Percentiles rank a stretch among this genome's conserved stretches.
phyloP scores from a whole-genome alignment of 106 monocot genomes.

The Dioscorea zingiberensis region DNA sequence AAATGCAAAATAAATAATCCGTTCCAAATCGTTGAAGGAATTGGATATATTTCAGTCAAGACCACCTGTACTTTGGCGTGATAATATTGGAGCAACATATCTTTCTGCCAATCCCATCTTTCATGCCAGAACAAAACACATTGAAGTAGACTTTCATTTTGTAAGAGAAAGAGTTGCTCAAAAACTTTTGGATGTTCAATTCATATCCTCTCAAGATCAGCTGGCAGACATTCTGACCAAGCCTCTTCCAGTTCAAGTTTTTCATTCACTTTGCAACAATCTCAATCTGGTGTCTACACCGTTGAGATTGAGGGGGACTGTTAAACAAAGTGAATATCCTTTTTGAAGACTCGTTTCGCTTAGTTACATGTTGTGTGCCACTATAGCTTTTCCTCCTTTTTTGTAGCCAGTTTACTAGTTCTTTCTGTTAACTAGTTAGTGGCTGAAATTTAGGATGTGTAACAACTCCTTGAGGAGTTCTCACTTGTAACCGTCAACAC shows the following conservation, averaged over 20 bases:
- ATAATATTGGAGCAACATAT: conserved; percentile 14
- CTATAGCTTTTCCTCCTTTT: too few relatives aligned
- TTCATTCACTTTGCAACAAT: not conserved
- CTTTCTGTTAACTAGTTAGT: too few relatives aligned
- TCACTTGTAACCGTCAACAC: too few relatives aligned
- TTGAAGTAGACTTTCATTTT: conserved; percentile 13
- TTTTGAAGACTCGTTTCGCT: too few relatives aligned
- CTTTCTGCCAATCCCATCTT: conserved; percentile 3
- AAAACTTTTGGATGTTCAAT: not conserved
- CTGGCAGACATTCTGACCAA: not conserved
- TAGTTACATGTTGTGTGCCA: too few relatives aligned
- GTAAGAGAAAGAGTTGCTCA: not conserved
- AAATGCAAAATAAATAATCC: not conserved
- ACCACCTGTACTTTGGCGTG: not conserved
- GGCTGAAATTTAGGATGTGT: too few relatives aligned
- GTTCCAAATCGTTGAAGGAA: not conserved
- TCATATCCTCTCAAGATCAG: not conserved
- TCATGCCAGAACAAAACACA: conserved; percentile 15
- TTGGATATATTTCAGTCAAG: not conserved
- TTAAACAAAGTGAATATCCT: not conserved
- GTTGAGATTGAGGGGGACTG: not conserved
- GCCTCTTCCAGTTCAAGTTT: not conserved
- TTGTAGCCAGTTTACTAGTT: too few relatives aligned
- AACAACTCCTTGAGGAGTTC: too few relatives aligned
- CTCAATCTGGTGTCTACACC: not conserved